phyloP scores from a whole-genome alignment of 768 basidiomycete species.

The Daedalea quercina region DNA sequence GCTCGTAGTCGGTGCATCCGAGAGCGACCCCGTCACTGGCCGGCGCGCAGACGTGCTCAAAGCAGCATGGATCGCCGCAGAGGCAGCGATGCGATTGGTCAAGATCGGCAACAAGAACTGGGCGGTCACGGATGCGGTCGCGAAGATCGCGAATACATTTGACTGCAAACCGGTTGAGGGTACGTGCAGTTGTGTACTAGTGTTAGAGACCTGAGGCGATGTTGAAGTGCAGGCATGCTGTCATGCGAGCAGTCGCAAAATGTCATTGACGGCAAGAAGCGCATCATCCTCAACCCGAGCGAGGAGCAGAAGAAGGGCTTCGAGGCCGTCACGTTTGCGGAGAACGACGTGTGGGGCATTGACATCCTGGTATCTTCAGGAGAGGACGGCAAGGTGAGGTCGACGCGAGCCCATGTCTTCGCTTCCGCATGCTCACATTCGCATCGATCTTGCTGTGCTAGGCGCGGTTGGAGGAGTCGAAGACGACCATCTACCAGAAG shows the following conservation, averaged over 20 bases:
- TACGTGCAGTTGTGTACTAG: conserved; percentile 22
- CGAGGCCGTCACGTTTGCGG: conserved; percentile 80
- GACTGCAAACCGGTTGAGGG: conserved; percentile 95
- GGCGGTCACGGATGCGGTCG: conserved; percentile 84
- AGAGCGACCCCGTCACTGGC: conserved; percentile 72
- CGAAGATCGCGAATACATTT: conserved; percentile 62
- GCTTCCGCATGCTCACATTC: neutral
- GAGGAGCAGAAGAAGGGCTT: conserved; percentile 82
- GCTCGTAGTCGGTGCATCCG: conserved; percentile 76
- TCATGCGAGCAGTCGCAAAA: conserved; percentile 94
- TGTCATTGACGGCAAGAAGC: conserved; percentile 93
- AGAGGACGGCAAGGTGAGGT: conserved; percentile 81
- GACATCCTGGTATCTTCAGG: conserved; percentile 86
- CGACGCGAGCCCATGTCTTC: neutral
- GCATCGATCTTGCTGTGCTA: conserved; percentile 23
- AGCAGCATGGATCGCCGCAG: conserved; percentile 91
- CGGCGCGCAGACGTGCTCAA: conserved; percentile 86
- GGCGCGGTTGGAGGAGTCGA: conserved; percentile 85
- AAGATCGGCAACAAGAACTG: conserved; percentile 95
- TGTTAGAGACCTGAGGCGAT: conserved; percentile 1
- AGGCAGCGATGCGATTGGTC: conserved; percentile 84
- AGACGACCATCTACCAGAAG: conserved; percentile 91
- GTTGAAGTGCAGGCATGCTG: conserved; percentile 64
- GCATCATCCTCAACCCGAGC: conserved; percentile 83
- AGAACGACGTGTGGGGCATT: conserved; percentile 93